These are phyloP conservation scores for Trametes punicea DNA, from an alignment of 768 basidiomycete genomes.

Conservation along the genomic window DNA sequence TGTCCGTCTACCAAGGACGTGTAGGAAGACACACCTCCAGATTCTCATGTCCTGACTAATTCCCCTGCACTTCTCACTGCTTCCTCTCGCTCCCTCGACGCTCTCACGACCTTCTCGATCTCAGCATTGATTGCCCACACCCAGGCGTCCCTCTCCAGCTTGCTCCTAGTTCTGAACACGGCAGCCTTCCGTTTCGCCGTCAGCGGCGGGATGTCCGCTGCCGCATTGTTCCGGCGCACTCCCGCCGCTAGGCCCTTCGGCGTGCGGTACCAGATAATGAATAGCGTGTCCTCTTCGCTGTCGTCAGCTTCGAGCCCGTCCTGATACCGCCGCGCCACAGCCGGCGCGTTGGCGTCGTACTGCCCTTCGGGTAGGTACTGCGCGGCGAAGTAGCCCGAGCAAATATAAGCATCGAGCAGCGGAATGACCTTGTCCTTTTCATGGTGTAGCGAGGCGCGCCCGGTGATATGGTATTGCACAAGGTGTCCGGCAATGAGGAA, in stretches of 20 bases:
- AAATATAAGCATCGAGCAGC: slow-evolving; percentile 75
- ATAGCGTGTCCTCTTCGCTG: slow-evolving; percentile 81
- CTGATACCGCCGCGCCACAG: slow-evolving; percentile 71
- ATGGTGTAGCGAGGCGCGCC: slow-evolving; percentile 53
- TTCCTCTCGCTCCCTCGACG: slow-evolving; percentile 60
- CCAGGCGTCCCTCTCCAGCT: slow-evolving; percentile 91
- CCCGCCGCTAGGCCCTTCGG: slow-evolving; percentile 4
- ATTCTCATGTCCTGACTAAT: slow-evolving; percentile 35
- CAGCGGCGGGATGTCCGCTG: slow-evolving; percentile 44
- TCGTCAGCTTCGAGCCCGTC: slow-evolving; percentile 91
- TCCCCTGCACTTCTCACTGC: slow-evolving; percentile 62
- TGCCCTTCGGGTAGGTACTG: slow-evolving; percentile 62
- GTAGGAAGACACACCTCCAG: not conserved
- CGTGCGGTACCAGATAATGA: slow-evolving; percentile 69
- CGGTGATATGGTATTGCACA: slow-evolving; percentile 65
- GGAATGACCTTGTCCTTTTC: slow-evolving; percentile 53
- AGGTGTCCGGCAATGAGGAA: slow-evolving; percentile 76
- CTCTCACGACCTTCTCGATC: slow-evolving; percentile 76
- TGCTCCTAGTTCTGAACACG: slow-evolving; percentile 73
- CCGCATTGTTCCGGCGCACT: not conserved
- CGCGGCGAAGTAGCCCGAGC: slow-evolving; percentile 82
- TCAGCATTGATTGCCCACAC: slow-evolving; percentile 91
- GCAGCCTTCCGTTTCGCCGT: slow-evolving; percentile 57
- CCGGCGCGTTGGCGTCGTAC: slow-evolving; percentile 49
- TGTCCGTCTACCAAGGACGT: no score